Evolutionary conservation across 108 stramenopile species (phyloP), one percentile per base, ranked within the genome.

Genomic region (Parmales sp.): DNA sequence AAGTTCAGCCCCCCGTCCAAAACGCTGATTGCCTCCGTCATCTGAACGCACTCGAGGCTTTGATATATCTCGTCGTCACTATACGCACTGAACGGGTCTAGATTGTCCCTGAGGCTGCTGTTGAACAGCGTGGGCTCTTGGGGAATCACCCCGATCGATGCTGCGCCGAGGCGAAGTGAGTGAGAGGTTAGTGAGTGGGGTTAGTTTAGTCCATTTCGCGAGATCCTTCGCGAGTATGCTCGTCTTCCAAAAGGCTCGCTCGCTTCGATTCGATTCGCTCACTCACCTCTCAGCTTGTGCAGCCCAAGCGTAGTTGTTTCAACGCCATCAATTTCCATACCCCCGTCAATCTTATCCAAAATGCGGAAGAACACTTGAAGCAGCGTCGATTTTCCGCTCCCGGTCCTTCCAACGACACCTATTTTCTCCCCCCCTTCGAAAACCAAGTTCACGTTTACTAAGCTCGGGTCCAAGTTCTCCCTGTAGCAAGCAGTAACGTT

Each of bases 81-180:
- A 18, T 54, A 66, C 54, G 66, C 63, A 20, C 51, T 72, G 65
- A 93, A 93, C 3, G 93, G 89, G 70, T 98, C 97, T n/a, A 98
- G 74, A 75, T 98, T 98, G 34, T 92, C 87, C 60, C 93, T 80
- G 31, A 98, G 70, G 13, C 92, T 88, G 8, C 94, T 95, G 37
- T 86, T 84, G 66, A 96, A 96, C 8, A 98, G 63, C 5, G 92
- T 86, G 8, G 97, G 97, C 28, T 78, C 76, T 72, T 98, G 95
- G 0, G 95, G 95, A 36, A 98, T 96, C 51, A 98, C 92, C 25
- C 90, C 85, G 28, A 98, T 66, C 67, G 64, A n/a, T n/a, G n/a
- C n/a, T n/a, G n/a, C n/a, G n/a, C n/a, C n/a, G n/a, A 7, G 4
- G 1, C 20, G 23, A 26, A n/a, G n/a, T n/a, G n/a, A n/a, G n/a